A percentile compares a stretch with the other conserved stretches of the same genome.
Conservation (phyloP, 768 basidiomycete species). For the Naganishia friedmannii region DNA sequence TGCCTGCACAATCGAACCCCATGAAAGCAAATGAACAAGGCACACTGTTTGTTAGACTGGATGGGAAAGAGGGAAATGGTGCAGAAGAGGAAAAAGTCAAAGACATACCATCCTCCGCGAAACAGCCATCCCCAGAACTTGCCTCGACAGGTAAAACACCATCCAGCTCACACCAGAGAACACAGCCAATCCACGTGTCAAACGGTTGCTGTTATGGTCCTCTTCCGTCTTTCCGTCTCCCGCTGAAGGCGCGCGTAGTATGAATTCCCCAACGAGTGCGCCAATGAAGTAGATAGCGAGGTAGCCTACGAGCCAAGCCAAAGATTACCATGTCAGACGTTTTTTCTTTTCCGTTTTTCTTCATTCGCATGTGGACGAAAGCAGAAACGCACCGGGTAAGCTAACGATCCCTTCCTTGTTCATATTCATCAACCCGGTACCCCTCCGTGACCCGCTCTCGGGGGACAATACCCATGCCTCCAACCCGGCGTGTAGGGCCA, state of each 20-base stretch:
- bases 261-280: constrained; percentile 71
- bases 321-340: too few species aligned
- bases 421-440: constrained; percentile 64
- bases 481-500: constrained; percentile 48
- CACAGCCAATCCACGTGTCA: constrained; percentile 13
- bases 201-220: background rate
- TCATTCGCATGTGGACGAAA: too few species aligned
- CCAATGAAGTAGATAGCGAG: constrained; percentile 85
- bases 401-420: constrained; percentile 93
- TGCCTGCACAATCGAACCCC: constrained; percentile 63
- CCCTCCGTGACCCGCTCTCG: constrained; percentile 48
- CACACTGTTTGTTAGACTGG: too few species aligned
- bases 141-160: constrained; percentile 53
- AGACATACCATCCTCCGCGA: constrained; percentile 64
- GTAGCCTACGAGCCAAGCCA: constrained; percentile 64
- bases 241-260: constrained; percentile 59
- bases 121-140: constrained; percentile 53
- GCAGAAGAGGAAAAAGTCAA: background rate
- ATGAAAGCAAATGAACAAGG: too few species aligned
- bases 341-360: too few species aligned
- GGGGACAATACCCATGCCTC: constrained; percentile 66
- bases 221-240: background rate
- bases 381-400: constrained; percentile 64
- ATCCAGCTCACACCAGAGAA: constrained; percentile 79
- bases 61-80: constrained; percentile 1